Conservation (phyloP, 2,329 filamentous ascomycete species). For the Peltaster fructicola region DNA sequence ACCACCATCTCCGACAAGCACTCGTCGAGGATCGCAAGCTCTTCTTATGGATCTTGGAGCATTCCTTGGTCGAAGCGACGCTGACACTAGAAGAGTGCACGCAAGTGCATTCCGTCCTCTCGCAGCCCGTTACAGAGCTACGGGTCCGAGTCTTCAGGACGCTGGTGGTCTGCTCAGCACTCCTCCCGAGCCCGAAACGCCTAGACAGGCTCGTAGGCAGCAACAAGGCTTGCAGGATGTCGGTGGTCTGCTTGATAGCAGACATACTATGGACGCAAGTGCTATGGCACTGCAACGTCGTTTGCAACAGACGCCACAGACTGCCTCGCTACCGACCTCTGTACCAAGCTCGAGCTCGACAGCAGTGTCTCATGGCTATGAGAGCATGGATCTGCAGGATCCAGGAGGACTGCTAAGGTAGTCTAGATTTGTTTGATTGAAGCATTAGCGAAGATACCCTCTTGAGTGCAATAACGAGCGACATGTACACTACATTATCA, state of each 20-base stretch:
- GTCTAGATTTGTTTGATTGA: too few species aligned
- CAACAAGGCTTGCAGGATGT: slow-evolving; percentile 2
- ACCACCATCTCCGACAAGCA: slow-evolving; percentile 5
- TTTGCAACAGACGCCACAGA: slow-evolving; percentile 3
- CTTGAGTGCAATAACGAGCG: too few species aligned
- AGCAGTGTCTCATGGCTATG: slow-evolving; percentile 4
- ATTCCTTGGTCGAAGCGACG: slow-evolving; percentile 7
- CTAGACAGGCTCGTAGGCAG: slow-evolving; percentile 7
- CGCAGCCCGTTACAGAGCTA: slow-evolving; percentile 6
- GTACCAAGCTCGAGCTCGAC: slow-evolving; percentile 1
- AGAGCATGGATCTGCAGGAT: slow-evolving; percentile 11
- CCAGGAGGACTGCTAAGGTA: slow-evolving; percentile 8
- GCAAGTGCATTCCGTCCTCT: slow-evolving; percentile 1
- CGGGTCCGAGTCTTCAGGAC: slow-evolving; percentile 15
- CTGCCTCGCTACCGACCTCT: slow-evolving; percentile 2
- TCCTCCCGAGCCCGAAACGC: slow-evolving; percentile 1
- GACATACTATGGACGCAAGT: slow-evolving; percentile 3
- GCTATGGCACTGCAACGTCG: slow-evolving; percentile 4
- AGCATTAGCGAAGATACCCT: too few species aligned
- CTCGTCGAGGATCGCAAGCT: slow-evolving; percentile 14
- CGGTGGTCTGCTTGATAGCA: slow-evolving; percentile 2
- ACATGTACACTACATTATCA: too few species aligned
- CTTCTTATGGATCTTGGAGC: slow-evolving; percentile 18
- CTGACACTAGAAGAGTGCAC: background rate
- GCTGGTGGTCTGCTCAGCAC: slow-evolving; percentile 13